A percentile compares a stretch with the other conserved stretches of the same genome.
Conservation (phyloP, 352 stramenopile genomes). For the Globisporangium spinosum region DNA sequence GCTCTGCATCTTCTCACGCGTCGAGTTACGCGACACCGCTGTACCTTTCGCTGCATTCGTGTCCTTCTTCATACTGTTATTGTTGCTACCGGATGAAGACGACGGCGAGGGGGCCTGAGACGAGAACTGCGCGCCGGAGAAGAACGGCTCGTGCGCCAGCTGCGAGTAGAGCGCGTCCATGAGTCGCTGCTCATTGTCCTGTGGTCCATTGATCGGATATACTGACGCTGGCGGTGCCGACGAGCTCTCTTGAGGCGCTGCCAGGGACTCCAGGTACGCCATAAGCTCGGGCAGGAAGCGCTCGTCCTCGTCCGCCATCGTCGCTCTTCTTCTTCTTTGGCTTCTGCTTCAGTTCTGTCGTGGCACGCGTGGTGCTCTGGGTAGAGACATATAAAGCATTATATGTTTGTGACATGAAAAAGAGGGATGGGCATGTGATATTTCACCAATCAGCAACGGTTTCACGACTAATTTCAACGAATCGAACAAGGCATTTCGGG, state of each 20-base stretch:
- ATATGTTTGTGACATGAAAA: too few species aligned
- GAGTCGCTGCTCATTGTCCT: neutral
- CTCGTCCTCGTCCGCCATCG: conserved; percentile 5
- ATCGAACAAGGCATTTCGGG: too few species aligned
- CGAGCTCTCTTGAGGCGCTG: neutral
- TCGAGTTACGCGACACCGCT: neutral
- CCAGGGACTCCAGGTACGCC: neutral
- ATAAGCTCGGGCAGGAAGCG: conserved; percentile 2
- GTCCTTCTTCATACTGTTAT: neutral
- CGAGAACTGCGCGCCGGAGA: neutral
- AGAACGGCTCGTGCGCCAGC: neutral
- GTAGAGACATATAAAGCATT: neutral
- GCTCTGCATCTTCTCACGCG: neutral
- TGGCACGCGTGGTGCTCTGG: too few species aligned
- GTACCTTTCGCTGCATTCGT: neutral
- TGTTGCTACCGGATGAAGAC: neutral
- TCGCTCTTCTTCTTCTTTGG: neutral
- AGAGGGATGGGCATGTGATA: too few species aligned
- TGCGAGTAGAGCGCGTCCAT: conserved; percentile 2
- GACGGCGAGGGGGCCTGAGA: neutral
- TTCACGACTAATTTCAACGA: too few species aligned
- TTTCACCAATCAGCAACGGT: too few species aligned
- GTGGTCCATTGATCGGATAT: too few species aligned
- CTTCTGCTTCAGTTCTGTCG: neutral
- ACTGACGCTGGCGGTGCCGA: neutral